A percentile compares a stretch with the other conserved stretches of the same genome.
phyloP scores from a whole-genome alignment of 2,329 filamentous ascomycete genomes.

The Botrytis aclada region DNA sequence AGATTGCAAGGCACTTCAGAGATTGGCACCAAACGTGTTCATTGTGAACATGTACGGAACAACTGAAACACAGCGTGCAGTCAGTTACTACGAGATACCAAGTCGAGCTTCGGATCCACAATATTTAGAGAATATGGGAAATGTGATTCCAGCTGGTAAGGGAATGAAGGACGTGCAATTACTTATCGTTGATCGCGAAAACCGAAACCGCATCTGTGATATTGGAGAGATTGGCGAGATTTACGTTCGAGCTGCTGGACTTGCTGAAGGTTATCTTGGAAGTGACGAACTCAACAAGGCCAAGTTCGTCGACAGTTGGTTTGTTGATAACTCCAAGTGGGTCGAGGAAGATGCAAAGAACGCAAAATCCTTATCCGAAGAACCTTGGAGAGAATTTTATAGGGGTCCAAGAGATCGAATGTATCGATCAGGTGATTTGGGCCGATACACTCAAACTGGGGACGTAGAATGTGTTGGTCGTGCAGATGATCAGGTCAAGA shows the following conservation, averaged over 20 bases:
- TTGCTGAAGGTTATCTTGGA: slow-evolving; percentile 73
- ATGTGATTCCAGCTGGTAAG: slow-evolving; percentile 77
- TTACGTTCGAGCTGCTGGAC: slow-evolving; percentile 74
- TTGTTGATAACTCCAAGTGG: slow-evolving; percentile 38
- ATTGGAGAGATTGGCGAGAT: slow-evolving; percentile 84
- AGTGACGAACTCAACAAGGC: slow-evolving; percentile 34
- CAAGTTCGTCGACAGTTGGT: slow-evolving; percentile 39
- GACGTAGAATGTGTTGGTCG: slow-evolving; percentile 77
- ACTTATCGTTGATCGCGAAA: slow-evolving; percentile 71
- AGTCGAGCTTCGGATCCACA: slow-evolving; percentile 60
- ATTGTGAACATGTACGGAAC: slow-evolving; percentile 89
- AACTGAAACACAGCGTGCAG: slow-evolving; percentile 77
- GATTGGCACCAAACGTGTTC: slow-evolving; percentile 68
- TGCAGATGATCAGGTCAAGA: slow-evolving; percentile 88
- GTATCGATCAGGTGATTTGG: slow-evolving; percentile 85
- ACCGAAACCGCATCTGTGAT: slow-evolving; percentile 64
- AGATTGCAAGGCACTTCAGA: slow-evolving; percentile 74
- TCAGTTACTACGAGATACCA: slow-evolving; percentile 79
- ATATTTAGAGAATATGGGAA: slow-evolving; percentile 62
- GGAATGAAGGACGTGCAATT: slow-evolving; percentile 91
- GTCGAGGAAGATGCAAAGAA: slow-evolving; percentile 49
- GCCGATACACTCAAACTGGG: slow-evolving; percentile 65
- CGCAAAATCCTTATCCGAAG: slow-evolving; percentile 56
- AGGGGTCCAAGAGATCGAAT: slow-evolving; percentile 80
- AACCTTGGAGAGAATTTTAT: slow-evolving; percentile 77